These are phyloP conservation scores for Sclerotinia trifoliorum DNA, from an alignment of 2,329 filamentous ascomycete genomes.

Conservation along the genomic window DNA sequence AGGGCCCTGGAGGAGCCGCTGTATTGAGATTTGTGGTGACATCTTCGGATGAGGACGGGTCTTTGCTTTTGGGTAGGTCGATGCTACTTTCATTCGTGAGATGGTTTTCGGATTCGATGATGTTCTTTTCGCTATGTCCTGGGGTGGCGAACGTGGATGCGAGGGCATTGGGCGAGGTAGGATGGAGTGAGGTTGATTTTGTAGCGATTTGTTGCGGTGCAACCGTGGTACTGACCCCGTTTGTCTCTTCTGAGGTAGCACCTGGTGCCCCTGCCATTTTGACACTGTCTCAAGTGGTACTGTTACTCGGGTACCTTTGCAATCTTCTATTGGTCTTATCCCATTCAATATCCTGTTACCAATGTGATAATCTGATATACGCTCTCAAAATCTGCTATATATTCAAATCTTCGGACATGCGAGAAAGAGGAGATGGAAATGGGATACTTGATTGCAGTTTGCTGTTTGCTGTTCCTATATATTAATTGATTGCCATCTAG, in stretches of 20 bases:
- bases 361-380: background rate
- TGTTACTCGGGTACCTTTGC: background rate
- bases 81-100: background rate
- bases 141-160: background rate
- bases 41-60: background rate
- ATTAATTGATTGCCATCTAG: background rate
- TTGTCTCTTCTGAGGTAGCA: background rate
- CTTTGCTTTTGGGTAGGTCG: background rate
- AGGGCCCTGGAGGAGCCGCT: background rate
- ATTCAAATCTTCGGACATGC: background rate
- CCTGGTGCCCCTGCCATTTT: background rate
- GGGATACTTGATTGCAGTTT: too few species aligned
- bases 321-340: background rate
- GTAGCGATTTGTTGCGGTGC: background rate
- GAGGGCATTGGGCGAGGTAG: background rate
- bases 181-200: background rate
- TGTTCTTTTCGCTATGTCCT: background rate
- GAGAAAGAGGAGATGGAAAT: background rate
- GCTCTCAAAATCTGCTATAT: background rate
- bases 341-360: background rate
- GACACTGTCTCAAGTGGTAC: background rate
- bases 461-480: background rate
- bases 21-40: background rate
- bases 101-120: background rate
- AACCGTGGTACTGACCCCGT: background rate